A percentile compares a stretch with the other conserved stretches of the same genome.
Evolutionary conservation across 805 yeast genomes (phyloP).

Genomic region (Myxozyma geophila): DNA sequence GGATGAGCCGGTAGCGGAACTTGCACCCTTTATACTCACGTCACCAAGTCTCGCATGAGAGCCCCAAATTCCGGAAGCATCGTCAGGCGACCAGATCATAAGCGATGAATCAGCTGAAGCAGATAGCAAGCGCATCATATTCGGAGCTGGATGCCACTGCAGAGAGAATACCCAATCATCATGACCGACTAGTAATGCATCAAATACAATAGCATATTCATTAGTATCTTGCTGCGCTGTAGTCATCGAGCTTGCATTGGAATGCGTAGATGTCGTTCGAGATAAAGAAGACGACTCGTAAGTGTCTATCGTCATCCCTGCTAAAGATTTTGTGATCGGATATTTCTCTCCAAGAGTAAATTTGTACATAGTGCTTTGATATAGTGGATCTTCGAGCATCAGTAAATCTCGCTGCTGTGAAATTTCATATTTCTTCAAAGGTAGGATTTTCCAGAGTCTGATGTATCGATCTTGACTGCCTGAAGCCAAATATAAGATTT

Average conservation of each 20-base stretch:
- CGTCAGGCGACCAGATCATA: slow-evolving; percentile 93
- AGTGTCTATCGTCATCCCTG: neutral
- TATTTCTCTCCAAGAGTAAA: slow-evolving; percentile 4
- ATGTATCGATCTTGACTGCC: slow-evolving; percentile 94
- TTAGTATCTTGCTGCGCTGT: slow-evolving; percentile 40
- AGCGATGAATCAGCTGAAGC: slow-evolving; percentile 92
- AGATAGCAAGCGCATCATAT: slow-evolving; percentile 65
- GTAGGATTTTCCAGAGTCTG: slow-evolving; percentile 68
- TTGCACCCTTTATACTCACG: slow-evolving; percentile 92
- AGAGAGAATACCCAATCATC: slow-evolving; percentile 95
- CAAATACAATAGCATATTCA: slow-evolving; percentile 66
- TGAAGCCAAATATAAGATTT: slow-evolving; percentile 72
- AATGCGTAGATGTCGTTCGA: neutral
- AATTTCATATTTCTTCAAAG: slow-evolving; percentile 18
- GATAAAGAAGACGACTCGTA: neutral
- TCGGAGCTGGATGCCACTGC: slow-evolving; percentile 69
- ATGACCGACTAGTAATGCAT: slow-evolving; percentile 95
- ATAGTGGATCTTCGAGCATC: slow-evolving; percentile 25
- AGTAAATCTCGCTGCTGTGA: slow-evolving; percentile 8
- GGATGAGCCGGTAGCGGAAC: slow-evolving; percentile 95
- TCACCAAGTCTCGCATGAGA: slow-evolving; percentile 85
- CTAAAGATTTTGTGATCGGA: neutral
- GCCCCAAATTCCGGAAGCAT: slow-evolving; percentile 85
- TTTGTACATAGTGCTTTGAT: slow-evolving; percentile 25
- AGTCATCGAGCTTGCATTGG: neutral